Evolutionary conservation across 2,329 filamentous ascomycete genomes (phyloP).

Genomic region (Aspergillus costaricaensis): DNA sequence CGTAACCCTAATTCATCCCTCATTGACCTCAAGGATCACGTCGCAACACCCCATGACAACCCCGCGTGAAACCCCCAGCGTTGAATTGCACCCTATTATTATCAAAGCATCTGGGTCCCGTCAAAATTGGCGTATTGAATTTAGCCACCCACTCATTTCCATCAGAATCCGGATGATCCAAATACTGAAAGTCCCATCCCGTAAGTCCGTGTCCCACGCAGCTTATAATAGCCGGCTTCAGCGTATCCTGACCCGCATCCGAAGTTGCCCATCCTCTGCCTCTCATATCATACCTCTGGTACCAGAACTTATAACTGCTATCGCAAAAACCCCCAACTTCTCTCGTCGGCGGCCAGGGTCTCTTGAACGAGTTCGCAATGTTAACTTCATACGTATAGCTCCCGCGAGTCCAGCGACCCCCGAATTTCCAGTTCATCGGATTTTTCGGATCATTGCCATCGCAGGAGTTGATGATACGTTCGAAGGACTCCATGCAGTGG

Average conservation of each 20-base stretch:
- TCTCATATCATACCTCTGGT: neutral
- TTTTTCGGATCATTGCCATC: conserved; percentile 20
- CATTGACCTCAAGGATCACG: neutral
- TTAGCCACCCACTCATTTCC: conserved; percentile 13
- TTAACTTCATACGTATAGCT: conserved; percentile 7
- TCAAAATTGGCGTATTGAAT: neutral
- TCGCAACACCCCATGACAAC: neutral
- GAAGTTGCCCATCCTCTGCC: conserved; percentile 2
- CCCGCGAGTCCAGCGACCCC: conserved; percentile 14
- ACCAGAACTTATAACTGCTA: neutral
- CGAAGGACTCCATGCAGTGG: conserved; percentile 7
- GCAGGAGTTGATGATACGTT: conserved; percentile 18
- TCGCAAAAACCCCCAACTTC: neutral
- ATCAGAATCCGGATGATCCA: conserved; percentile 1
- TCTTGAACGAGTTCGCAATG: neutral
- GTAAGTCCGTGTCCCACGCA: conserved; percentile 3
- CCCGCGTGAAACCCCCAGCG: neutral
- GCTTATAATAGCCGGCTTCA: neutral
- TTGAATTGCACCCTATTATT: neutral
- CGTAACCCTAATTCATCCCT: too few species aligned
- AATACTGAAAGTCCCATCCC: conserved; percentile 3
- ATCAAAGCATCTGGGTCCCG: neutral
- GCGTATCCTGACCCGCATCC: conserved; percentile 4
- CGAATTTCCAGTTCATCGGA: conserved; percentile 24
- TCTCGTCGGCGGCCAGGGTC: conserved; percentile 6